Conservation (phyloP, 176 grass and related monocot genomes). For the Aegilops tauschii region DNA sequence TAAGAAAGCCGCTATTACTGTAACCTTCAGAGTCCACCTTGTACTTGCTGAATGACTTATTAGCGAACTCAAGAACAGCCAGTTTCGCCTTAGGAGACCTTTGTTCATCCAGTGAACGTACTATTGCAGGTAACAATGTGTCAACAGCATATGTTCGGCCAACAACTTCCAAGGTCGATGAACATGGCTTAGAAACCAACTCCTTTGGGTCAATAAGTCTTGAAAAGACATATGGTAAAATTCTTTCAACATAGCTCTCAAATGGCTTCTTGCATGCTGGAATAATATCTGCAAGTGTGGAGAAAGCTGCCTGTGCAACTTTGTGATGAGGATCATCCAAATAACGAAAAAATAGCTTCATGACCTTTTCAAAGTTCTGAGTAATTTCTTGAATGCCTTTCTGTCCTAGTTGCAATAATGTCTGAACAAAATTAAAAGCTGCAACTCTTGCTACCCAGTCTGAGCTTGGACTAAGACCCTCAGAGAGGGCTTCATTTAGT, state of each 20-base stretch:
- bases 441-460: slow-evolving; percentile 86
- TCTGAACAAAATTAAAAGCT: slow-evolving; percentile 76
- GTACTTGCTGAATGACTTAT: slow-evolving; percentile 73
- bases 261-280: slow-evolving; percentile 73
- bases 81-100: slow-evolving; percentile 84
- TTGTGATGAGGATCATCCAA: slow-evolving; percentile 97
- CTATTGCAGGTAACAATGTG: slow-evolving; percentile 76
- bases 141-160: slow-evolving; percentile 72
- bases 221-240: slow-evolving; percentile 77
- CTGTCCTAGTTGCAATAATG: slow-evolving; percentile 78
- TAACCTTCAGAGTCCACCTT: slow-evolving; percentile 62
- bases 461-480: slow-evolving; percentile 77
- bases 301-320: slow-evolving; percentile 81
- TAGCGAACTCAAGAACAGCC: slow-evolving; percentile 82
- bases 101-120: slow-evolving; percentile 90
- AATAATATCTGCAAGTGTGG: slow-evolving; percentile 86
- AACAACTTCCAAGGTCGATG: slow-evolving; percentile 67
- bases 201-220: slow-evolving; percentile 80
- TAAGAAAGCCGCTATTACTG: slow-evolving; percentile 77
- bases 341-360: slow-evolving; percentile 83
- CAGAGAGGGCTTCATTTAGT: slow-evolving; percentile 68
- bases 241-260: slow-evolving; percentile 78
- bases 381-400: slow-evolving; percentile 84
- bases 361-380: slow-evolving; percentile 86
- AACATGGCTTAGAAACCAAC: slow-evolving; percentile 68